phyloP scores from a whole-genome alignment of 345 rosid species.

The Eucalyptus leucophloia region DNA sequence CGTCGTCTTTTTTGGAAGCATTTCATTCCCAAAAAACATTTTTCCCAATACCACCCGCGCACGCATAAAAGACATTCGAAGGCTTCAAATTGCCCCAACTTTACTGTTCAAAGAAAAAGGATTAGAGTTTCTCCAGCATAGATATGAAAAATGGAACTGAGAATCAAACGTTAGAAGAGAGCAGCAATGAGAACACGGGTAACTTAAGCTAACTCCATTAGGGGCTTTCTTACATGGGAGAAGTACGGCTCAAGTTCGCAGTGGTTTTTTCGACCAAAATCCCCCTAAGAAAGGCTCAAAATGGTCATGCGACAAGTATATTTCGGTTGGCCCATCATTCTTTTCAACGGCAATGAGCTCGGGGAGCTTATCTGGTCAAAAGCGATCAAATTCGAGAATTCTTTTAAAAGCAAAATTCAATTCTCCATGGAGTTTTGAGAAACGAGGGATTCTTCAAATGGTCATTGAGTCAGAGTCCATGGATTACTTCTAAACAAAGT shows the following conservation, averaged over 20 bases:
- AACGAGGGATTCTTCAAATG: neutral
- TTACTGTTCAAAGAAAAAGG: neutral
- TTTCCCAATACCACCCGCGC: neutral
- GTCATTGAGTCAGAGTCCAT: neutral
- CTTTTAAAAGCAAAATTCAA: neutral
- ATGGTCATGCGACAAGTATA: neutral
- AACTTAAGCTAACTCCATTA: neutral
- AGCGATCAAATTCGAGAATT: neutral
- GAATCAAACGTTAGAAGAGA: neutral
- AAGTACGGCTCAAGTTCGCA: neutral
- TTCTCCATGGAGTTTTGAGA: neutral
- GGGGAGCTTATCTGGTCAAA: neutral
- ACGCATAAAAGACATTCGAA: neutral
- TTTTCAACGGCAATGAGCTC: neutral
- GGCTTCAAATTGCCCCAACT: neutral
- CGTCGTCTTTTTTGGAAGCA: neutral
- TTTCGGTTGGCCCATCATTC: neutral
- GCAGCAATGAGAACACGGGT: neutral
- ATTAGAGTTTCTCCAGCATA: neutral
- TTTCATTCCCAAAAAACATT: neutral
- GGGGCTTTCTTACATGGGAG: neutral
- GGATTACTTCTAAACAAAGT: neutral
- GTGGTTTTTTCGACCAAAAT: neutral
- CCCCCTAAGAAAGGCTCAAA: neutral
- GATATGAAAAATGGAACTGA: neutral